These are phyloP conservation scores for Boletus semigastroideus DNA, from an alignment of 1,284 basidiomycete species.

Conservation along the genomic window DNA sequence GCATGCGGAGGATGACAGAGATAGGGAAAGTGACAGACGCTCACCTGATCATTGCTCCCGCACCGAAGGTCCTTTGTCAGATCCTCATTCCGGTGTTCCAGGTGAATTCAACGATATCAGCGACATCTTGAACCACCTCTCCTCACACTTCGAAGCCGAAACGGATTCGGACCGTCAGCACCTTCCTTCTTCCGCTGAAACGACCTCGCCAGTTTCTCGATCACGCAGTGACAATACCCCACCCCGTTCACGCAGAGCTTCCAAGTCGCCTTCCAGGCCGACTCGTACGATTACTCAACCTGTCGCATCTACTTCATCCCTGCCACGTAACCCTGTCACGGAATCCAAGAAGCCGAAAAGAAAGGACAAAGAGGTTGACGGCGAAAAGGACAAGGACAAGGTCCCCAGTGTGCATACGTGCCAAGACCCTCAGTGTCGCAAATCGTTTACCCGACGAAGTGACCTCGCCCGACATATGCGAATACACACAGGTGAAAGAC, in stretches of 20 bases:
- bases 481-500: slow-evolving; percentile 88
- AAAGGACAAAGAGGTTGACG: slow-evolving; percentile 29
- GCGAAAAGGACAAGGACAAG: slow-evolving; percentile 38
- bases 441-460: slow-evolving; percentile 73
- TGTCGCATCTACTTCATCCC: slow-evolving; percentile 34
- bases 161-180: slow-evolving; percentile 41
- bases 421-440: slow-evolving; percentile 68
- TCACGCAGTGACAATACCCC: slow-evolving; percentile 28
- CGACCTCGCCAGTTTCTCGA: slow-evolving; percentile 34
- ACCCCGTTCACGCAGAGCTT: slow-evolving; percentile 20
- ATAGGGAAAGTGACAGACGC: slow-evolving; percentile 27
- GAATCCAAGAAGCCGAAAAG: slow-evolving; percentile 42
- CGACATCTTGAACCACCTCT: slow-evolving; percentile 71
- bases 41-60: slow-evolving; percentile 32
- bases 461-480: slow-evolving; percentile 79
- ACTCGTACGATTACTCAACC: slow-evolving; percentile 35
- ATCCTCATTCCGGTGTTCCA: slow-evolving; percentile 46
- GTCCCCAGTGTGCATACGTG: slow-evolving; percentile 44
- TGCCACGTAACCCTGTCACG: slow-evolving; percentile 18
- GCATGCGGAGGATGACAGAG: slow-evolving; percentile 42
- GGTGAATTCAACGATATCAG: slow-evolving; percentile 68
- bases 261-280: slow-evolving; percentile 32
- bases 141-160: slow-evolving; percentile 63
- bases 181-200: slow-evolving; percentile 24
- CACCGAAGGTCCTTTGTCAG: slow-evolving; percentile 25